phyloP scores from a whole-genome alignment of 2,329 filamentous ascomycete genomes.

The Aspergillus brasiliensis region DNA sequence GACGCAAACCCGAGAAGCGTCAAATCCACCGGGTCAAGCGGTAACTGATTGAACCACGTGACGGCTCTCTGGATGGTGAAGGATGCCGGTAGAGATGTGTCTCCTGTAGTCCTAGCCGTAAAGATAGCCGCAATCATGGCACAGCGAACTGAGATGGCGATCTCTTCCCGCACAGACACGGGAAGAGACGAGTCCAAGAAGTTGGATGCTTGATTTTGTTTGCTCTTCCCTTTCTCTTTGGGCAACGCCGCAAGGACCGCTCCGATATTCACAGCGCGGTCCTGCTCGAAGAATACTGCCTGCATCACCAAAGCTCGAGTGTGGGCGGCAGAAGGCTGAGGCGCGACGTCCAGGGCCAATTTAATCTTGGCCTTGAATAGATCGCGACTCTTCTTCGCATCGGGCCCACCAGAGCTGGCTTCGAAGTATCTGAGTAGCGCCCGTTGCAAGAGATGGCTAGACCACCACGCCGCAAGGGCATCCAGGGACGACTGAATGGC shows the following conservation, averaged over 20 bases:
- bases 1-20: conserved; percentile 46
- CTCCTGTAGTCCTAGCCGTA: conserved; percentile 38
- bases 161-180: conserved; percentile 52
- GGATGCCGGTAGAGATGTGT: conserved; percentile 35
- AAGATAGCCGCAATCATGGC: conserved; percentile 61
- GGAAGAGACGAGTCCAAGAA: conserved; percentile 59
- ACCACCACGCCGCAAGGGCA: conserved; percentile 89
- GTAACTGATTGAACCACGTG: conserved; percentile 45
- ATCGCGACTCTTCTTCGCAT: conserved; percentile 43
- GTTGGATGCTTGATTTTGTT: conserved; percentile 38
- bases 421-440: conserved; percentile 67
- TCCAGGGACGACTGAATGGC: conserved; percentile 86
- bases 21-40: conserved; percentile 46
- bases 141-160: conserved; percentile 59
- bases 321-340: conserved; percentile 73
- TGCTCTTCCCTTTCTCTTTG: conserved; percentile 34
- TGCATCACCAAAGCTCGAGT: conserved; percentile 61
- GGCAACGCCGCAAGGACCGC: conserved; percentile 58
- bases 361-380: conserved; percentile 59
- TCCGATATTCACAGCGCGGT: conserved; percentile 54
- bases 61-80: conserved; percentile 45
- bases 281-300: conserved; percentile 58
- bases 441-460: conserved; percentile 70
- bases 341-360: conserved; percentile 72
- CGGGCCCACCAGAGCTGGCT: conserved; percentile 51